phyloP scores from a whole-genome alignment of 805 yeast species.

The Pichia insulana region DNA sequence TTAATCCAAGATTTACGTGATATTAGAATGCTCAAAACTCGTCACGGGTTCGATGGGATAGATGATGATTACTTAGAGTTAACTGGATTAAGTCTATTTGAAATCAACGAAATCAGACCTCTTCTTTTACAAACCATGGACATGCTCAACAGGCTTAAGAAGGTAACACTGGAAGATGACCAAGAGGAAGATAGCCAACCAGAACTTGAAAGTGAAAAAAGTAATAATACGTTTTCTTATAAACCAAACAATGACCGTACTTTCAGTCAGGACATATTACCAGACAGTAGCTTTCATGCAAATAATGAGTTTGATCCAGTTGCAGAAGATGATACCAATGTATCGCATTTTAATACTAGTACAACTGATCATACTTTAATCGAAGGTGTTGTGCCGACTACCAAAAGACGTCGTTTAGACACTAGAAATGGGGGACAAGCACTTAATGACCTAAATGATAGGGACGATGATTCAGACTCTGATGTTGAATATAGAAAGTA shows the following conservation, averaged over 20 bases:
- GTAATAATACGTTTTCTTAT: neutral
- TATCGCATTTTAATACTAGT: neutral
- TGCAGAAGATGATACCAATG: neutral
- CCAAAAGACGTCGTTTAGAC: conserved; percentile 4
- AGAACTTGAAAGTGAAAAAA: conserved; percentile 3
- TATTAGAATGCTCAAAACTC: conserved; percentile 67
- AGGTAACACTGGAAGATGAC: conserved; percentile 17
- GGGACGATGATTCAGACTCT: neutral
- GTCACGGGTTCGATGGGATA: conserved; percentile 67
- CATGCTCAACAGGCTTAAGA: conserved; percentile 51
- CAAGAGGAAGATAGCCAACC: conserved; percentile 1
- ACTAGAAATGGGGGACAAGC: neutral
- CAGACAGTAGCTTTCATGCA: neutral
- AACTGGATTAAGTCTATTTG: conserved; percentile 75
- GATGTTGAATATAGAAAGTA: conserved; percentile 5
- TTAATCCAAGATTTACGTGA: conserved; percentile 79
- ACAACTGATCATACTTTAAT: neutral
- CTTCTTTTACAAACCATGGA: conserved; percentile 77
- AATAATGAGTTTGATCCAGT: neutral
- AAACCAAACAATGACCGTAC: neutral
- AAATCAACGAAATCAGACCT: conserved; percentile 82
- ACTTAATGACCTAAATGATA: neutral
- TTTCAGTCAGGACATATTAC: neutral
- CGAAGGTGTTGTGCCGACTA: neutral
- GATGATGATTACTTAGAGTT: conserved; percentile 78